Conservation (phyloP, 2,329 filamentous ascomycete genomes). For the Venturia aucupariae region DNA sequence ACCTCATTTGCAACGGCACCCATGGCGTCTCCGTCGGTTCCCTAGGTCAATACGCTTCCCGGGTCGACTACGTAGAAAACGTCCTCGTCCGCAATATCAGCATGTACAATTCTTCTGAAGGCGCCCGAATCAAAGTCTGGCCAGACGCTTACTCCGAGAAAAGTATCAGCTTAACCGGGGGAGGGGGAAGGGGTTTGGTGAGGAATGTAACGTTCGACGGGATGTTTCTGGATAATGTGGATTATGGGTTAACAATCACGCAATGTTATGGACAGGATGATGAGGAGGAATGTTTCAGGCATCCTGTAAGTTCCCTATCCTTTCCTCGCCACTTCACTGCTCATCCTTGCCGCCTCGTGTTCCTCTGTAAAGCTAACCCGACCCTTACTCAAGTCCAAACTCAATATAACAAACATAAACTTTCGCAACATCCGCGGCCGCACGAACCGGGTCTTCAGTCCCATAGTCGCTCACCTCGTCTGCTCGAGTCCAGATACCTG, state of each 20-base stretch:
- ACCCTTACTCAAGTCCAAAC: slow-evolving; percentile 33
- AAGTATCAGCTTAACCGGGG: slow-evolving; percentile 40
- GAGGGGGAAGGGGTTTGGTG: slow-evolving; percentile 49
- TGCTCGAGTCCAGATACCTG: slow-evolving; percentile 1
- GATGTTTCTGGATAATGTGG: slow-evolving; percentile 49
- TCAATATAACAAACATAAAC: slow-evolving; percentile 42
- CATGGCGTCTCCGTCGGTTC: slow-evolving; percentile 61
- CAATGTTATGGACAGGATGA: slow-evolving; percentile 42
- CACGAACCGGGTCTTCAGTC: not conserved
- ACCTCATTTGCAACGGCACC: slow-evolving; percentile 55
- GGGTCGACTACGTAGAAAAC: slow-evolving; percentile 56
- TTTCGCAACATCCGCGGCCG: slow-evolving; percentile 23
- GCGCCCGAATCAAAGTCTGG: slow-evolving; percentile 62
- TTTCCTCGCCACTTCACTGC: not conserved
- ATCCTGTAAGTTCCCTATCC: not conserved
- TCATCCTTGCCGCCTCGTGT: not conserved
- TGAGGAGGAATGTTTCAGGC: slow-evolving; percentile 45
- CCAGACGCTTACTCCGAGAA: slow-evolving; percentile 37
- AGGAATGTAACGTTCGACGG: slow-evolving; percentile 54
- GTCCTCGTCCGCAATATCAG: slow-evolving; percentile 23
- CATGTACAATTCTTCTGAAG: slow-evolving; percentile 42
- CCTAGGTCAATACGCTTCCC: slow-evolving; percentile 53
- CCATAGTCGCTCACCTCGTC: not conserved
- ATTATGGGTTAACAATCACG: slow-evolving; percentile 50
- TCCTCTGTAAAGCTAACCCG: not conserved